Conservation (phyloP, 495 filamentous ascomycete species). For the Haplographium delicatum region DNA sequence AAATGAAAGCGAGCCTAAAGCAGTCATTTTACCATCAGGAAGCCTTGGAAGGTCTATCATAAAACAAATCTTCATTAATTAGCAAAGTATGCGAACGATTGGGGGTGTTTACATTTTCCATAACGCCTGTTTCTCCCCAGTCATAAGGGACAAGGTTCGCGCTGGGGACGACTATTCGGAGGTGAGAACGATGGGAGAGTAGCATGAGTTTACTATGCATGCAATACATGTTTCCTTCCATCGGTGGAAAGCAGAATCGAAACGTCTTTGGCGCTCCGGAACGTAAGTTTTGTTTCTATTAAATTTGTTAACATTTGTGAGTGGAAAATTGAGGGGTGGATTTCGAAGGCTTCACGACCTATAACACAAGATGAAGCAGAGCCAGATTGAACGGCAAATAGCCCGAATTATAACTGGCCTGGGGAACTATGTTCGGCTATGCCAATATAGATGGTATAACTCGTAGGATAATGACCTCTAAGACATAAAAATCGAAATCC, state of each 20-base stretch:
- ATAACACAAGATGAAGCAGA: too few species aligned
- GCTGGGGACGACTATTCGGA: conserved; percentile 73
- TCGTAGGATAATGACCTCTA: too few species aligned
- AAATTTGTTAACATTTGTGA: too few species aligned
- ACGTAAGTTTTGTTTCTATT: conserved; percentile 21
- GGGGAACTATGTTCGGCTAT: too few species aligned
- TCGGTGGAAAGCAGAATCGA: conserved; percentile 71
- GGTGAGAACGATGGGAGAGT: conserved; percentile 60
- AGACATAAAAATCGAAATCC: too few species aligned
- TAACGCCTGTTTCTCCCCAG: conserved; percentile 69
- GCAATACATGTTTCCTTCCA: conserved; percentile 52
- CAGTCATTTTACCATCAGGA: conserved; percentile 24
- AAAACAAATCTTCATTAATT: conserved; percentile 57
- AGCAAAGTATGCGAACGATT: neutral
- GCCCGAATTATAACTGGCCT: too few species aligned
- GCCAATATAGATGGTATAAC: too few species aligned
- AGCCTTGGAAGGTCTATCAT: conserved; percentile 75
- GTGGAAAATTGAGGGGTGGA: too few species aligned
- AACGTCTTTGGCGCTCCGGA: conserved; percentile 35
- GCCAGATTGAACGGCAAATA: too few species aligned
- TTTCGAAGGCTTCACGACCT: too few species aligned
- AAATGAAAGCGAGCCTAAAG: conserved; percentile 37
- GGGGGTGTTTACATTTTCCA: conserved; percentile 66
- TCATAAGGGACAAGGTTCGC: conserved; percentile 78
- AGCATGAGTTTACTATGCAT: conserved; percentile 90